These are phyloP conservation scores for Colletotrichum sp. DNA, from an alignment of 2,329 filamentous ascomycete genomes.

Conservation along the genomic window DNA sequence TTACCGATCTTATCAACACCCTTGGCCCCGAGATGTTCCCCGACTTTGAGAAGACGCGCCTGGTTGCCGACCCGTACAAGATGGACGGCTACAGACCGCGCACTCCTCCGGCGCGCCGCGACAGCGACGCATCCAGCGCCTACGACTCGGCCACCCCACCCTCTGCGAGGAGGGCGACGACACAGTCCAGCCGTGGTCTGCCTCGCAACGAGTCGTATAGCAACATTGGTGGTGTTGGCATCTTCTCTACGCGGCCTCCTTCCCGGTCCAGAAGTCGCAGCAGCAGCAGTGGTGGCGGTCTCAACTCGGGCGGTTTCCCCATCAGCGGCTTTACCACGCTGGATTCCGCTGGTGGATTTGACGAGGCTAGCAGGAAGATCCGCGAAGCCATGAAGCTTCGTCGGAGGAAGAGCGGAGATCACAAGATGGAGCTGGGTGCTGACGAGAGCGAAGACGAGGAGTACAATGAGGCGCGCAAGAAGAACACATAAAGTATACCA, in stretches of 20 bases:
- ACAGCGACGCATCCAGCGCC: conserved; percentile 55
- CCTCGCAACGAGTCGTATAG: conserved; percentile 94
- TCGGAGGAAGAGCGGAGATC: conserved; percentile 55
- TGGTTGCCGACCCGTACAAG: conserved; percentile 63
- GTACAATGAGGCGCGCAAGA: conserved; percentile 48
- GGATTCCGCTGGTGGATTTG: conserved; percentile 73
- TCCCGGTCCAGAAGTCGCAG: conserved; percentile 78
- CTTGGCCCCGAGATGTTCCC: conserved; percentile 95
- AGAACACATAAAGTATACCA: conserved; percentile 31
- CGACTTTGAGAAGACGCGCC: conserved; percentile 84
- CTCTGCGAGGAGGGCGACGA: conserved; percentile 54
- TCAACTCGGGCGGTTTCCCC: conserved; percentile 66
- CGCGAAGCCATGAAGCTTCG: conserved; percentile 78
- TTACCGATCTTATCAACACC: conserved; percentile 92
- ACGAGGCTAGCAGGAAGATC: conserved; percentile 85
- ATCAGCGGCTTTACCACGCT: conserved; percentile 73
- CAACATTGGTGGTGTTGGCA: conserved; percentile 84
- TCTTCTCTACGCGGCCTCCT: conserved; percentile 89
- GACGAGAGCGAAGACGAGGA: conserved; percentile 47
- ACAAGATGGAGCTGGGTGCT: conserved; percentile 40
- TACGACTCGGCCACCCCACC: conserved; percentile 43
- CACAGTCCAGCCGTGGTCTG: conserved; percentile 57
- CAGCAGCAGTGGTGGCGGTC: conserved; percentile 69
- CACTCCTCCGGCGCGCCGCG: conserved; percentile 38
- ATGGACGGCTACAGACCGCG: conserved; percentile 34